These are phyloP conservation scores for Porcisia hertigi DNA, from an alignment of 208 protist species.

Conservation along the genomic window DNA sequence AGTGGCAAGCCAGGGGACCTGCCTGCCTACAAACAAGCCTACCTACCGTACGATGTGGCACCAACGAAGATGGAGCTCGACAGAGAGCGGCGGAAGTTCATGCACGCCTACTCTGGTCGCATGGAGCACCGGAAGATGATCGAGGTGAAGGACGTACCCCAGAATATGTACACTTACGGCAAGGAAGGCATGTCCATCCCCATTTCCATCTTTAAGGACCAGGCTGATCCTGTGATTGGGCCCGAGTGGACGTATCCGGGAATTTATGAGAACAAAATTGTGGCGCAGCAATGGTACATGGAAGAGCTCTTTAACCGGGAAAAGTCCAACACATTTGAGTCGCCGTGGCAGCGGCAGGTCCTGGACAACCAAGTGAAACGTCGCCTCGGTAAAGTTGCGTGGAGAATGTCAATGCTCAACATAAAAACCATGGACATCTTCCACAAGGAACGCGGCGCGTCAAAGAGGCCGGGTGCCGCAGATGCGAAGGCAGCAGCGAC, in stretches of 20 bases:
- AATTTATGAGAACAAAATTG: slow-evolving; percentile 93
- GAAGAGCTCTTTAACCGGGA: slow-evolving; percentile 88
- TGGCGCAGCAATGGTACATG: slow-evolving; percentile 76
- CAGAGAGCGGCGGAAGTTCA: slow-evolving; percentile 69
- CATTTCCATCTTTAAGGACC: slow-evolving; percentile 91
- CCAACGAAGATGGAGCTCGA: slow-evolving; percentile 84
- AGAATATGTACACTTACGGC: slow-evolving; percentile 92
- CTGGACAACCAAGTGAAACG: slow-evolving; percentile 88
- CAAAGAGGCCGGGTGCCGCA: slow-evolving; percentile 57
- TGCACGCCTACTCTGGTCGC: slow-evolving; percentile 67
- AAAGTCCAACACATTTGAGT: slow-evolving; percentile 65
- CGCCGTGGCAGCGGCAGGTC: slow-evolving; percentile 79
- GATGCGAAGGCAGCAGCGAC: slow-evolving; percentile 27
- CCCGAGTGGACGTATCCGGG: slow-evolving; percentile 92
- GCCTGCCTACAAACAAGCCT: slow-evolving; percentile 87
- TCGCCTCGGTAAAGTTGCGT: slow-evolving; percentile 61
- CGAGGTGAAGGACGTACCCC: slow-evolving; percentile 86
- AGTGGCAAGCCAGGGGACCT: slow-evolving; percentile 78
- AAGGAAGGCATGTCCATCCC: slow-evolving; percentile 93
- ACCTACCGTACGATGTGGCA: slow-evolving; percentile 83
- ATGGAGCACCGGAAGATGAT: slow-evolving; percentile 78
- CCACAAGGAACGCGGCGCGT: slow-evolving; percentile 83
- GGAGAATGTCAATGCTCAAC: slow-evolving; percentile 80
- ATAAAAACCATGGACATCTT: slow-evolving; percentile 85
- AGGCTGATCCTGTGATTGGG: slow-evolving; percentile 85